Percentiles rank a stretch among this genome's conserved stretches.
These are phyloP conservation scores for Pythium brachiatum DNA, from an alignment of 352 stramenopile genomes.

Conservation along the genomic window DNA sequence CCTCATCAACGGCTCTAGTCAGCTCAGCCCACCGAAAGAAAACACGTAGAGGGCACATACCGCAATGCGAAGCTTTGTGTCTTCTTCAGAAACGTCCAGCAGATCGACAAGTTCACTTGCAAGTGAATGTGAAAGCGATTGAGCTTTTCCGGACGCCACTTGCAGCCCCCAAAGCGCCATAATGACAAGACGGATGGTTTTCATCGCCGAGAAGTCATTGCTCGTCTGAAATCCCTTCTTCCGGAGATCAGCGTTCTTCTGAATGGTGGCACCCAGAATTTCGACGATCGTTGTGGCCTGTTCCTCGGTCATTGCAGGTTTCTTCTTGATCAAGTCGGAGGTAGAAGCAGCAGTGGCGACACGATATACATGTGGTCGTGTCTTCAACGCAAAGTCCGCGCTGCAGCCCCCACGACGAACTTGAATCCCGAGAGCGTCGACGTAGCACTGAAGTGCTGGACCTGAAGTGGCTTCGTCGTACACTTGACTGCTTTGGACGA, in stretches of 20 bases:
- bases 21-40: background rate
- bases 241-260: background rate
- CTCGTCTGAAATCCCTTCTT: background rate
- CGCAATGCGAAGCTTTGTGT: slow-evolving; percentile 25
- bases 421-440: background rate
- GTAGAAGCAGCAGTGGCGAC: background rate
- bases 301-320: slow-evolving; percentile 6
- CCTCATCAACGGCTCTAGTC: background rate
- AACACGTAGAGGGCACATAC: too few species aligned
- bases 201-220: background rate
- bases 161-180: slow-evolving; percentile 19
- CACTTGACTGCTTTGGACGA: background rate
- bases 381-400: slow-evolving; percentile 22
- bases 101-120: slow-evolving; percentile 12
- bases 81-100: slow-evolving; percentile 4
- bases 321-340: background rate
- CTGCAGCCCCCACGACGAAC: slow-evolving; percentile 2
- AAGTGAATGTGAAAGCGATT: slow-evolving; percentile 15
- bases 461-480: background rate
- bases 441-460: slow-evolving; percentile 12
- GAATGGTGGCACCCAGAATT: slow-evolving; percentile 3
- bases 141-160: slow-evolving; percentile 3
- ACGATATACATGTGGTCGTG: slow-evolving; percentile 17
- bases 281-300: slow-evolving; percentile 7
- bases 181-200: slow-evolving; percentile 4